Percentiles rank a stretch among this genome's conserved stretches.
These are phyloP conservation scores for Capronia americana DNA, from an alignment of 2,329 filamentous ascomycete genomes.

Conservation along the genomic window DNA sequence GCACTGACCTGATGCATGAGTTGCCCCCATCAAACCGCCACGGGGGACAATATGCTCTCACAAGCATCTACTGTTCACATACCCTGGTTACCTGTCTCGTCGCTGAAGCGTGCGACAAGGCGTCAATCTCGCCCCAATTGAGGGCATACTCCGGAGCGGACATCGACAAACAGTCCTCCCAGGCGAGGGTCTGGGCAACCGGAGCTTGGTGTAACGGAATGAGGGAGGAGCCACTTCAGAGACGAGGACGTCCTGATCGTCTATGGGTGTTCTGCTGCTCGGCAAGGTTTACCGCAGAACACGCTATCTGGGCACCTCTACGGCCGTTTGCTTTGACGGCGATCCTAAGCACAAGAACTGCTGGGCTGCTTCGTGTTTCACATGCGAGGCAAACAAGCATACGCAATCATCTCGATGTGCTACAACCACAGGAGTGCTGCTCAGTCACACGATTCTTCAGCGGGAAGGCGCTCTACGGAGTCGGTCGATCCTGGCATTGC, in stretches of 20 bases:
- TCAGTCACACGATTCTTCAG: not conserved
- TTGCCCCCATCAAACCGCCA: not conserved
- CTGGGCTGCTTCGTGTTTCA: not conserved
- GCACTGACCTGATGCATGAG: slow-evolving; percentile 30
- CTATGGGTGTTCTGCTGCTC: not conserved
- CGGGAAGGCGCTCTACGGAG: not conserved
- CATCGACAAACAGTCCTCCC: not conserved
- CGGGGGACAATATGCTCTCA: not conserved
- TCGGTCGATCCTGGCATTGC: not conserved
- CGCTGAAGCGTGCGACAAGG: not conserved
- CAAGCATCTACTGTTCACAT: not conserved
- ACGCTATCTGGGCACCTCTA: not conserved
- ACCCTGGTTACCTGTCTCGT: not conserved
- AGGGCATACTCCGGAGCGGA: not conserved
- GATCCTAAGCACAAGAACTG: not conserved
- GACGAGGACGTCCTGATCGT: not conserved
- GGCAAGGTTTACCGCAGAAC: not conserved
- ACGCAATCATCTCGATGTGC: not conserved
- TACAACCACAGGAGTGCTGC: not conserved
- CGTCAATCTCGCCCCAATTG: not conserved
- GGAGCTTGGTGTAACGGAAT: not conserved
- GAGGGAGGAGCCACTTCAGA: not conserved
- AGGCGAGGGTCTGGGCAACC: not conserved
- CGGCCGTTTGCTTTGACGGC: not conserved
- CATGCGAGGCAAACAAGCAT: not conserved